phyloP scores from a whole-genome alignment of 2,329 filamentous ascomycete species.

The Colletotrichum spaethianum region DNA sequence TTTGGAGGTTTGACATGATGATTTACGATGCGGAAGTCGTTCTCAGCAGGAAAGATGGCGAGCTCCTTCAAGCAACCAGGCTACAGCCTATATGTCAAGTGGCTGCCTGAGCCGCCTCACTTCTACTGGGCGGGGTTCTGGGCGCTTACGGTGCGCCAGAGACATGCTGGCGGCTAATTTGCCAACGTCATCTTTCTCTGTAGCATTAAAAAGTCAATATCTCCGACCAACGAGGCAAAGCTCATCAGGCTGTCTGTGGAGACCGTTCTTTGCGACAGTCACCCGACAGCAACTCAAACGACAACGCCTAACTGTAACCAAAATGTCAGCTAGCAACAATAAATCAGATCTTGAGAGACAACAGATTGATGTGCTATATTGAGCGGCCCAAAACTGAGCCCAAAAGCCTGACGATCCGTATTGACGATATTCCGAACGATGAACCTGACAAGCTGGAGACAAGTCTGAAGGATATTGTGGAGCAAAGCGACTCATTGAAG shows the following conservation, averaged over 20 bases:
- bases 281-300: too few species aligned
- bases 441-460: neutral
- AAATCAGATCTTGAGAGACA: too few species aligned
- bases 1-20: neutral
- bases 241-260: too few species aligned
- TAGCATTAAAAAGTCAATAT: too few species aligned
- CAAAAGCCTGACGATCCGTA: neutral
- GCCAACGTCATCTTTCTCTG: neutral
- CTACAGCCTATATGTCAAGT: neutral
- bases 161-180: neutral
- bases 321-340: too few species aligned
- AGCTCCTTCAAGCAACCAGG: neutral
- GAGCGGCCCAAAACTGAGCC: neutral
- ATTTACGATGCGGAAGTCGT: neutral
- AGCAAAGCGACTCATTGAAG: neutral
- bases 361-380: too few species aligned
- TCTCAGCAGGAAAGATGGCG: too few species aligned
- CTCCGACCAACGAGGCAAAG: too few species aligned
- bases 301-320: too few species aligned
- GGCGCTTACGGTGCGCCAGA: neutral
- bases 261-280: too few species aligned
- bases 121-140: neutral
- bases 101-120: neutral
- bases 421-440: neutral
- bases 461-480: neutral